Conservation (phyloP, 2,329 filamentous ascomycete genomes). For the Didymella lethalis region DNA sequence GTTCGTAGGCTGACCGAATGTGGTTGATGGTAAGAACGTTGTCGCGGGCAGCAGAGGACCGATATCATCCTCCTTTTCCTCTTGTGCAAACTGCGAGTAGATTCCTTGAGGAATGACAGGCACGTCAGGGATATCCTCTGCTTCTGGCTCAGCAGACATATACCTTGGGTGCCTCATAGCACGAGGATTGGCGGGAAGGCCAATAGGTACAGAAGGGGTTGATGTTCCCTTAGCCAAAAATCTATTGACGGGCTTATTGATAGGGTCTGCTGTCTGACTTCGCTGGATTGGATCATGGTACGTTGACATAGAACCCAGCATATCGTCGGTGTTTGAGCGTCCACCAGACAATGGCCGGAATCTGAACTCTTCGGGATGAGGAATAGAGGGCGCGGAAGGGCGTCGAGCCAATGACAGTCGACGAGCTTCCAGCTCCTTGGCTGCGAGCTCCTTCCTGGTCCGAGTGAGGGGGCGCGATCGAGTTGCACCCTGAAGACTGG, state of each 20-base stretch:
- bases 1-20: conserved; percentile 53
- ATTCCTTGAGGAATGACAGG: conserved; percentile 62
- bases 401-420: conserved; percentile 79
- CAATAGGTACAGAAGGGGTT: conserved; percentile 67
- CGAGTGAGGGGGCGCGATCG: conserved; percentile 40
- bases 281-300: conserved; percentile 57
- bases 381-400: conserved; percentile 80
- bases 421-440: conserved; percentile 86
- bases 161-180: conserved; percentile 86
- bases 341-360: conserved; percentile 45
- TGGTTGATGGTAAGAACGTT: conserved; percentile 57
- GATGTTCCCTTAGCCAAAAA: conserved; percentile 50
- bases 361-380: conserved; percentile 69
- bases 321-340: conserved; percentile 53
- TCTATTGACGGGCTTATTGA: conserved; percentile 49
- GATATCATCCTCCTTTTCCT: conserved; percentile 52
- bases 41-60: conserved; percentile 58
- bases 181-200: conserved; percentile 88
- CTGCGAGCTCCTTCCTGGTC: conserved; percentile 59
- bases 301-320: conserved; percentile 46
- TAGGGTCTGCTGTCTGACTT: conserved; percentile 71
- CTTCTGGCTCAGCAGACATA: conserved; percentile 63
- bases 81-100: conserved; percentile 33
- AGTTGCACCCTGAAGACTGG: conserved; percentile 41
- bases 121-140: conserved; percentile 61